These are phyloP conservation scores for Lepiota venenata DNA, from an alignment of 768 basidiomycete genomes.

Conservation along the genomic window DNA sequence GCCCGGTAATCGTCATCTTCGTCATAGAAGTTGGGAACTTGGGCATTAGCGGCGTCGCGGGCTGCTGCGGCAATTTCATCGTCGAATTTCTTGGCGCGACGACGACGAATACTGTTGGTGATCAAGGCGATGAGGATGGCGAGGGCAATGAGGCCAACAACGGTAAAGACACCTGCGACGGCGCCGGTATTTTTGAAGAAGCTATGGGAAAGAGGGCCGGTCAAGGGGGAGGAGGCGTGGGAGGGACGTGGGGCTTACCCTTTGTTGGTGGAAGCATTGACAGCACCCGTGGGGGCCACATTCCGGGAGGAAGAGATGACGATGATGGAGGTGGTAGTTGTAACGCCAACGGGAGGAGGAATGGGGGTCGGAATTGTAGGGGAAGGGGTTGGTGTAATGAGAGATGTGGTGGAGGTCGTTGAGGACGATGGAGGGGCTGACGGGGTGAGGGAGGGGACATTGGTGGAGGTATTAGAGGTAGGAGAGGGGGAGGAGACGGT, in stretches of 20 bases:
- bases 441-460: conserved; percentile 6
- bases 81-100: conserved; percentile 63
- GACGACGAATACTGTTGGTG: conserved; percentile 55
- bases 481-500: background rate
- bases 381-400: conserved; percentile 1
- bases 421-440: conserved; percentile 11
- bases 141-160: conserved; percentile 60
- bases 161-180: conserved; percentile 68
- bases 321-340: conserved; percentile 19
- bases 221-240: conserved; percentile 1
- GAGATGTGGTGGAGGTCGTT: conserved; percentile 12
- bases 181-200: conserved; percentile 75
- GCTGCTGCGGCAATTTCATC: conserved; percentile 73
- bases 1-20: conserved; percentile 40
- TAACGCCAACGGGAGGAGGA: conserved; percentile 4
- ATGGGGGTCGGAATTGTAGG: conserved; percentile 1
- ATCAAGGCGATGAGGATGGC: conserved; percentile 46
- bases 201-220: conserved; percentile 32
- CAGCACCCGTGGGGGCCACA: background rate
- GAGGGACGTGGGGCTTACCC: conserved; percentile 8
- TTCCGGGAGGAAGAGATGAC: conserved; percentile 11
- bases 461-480: conserved; percentile 8
- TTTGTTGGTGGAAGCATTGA: background rate
- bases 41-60: conserved; percentile 52
- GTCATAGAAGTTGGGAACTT: conserved; percentile 50